Evolutionary conservation across 345 rosid species (phyloP).

Genomic region (Salix caprea): DNA sequence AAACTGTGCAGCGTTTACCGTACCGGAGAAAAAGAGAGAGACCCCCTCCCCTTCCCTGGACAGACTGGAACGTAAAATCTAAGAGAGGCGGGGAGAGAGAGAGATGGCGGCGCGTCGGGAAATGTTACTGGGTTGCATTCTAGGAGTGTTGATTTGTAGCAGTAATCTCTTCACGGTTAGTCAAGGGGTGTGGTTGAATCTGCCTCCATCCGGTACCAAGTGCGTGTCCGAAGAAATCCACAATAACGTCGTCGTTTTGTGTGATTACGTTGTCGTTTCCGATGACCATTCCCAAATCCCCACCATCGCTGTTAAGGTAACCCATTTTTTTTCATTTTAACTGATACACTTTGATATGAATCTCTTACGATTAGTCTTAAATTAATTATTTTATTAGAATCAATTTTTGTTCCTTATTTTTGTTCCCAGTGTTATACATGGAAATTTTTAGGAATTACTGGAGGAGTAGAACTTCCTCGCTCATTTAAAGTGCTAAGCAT

Average conservation of each 20-base stretch:
- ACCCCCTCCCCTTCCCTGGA: too few species aligned
- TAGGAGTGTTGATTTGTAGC: slow-evolving; percentile 6
- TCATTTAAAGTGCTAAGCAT: too few species aligned
- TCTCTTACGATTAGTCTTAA: not conserved
- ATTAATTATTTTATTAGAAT: too few species aligned
- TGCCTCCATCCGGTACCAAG: slow-evolving; percentile 63
- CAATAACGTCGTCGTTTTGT: slow-evolving; percentile 72
- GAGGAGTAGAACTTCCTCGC: too few species aligned
- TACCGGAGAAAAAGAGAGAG: too few species aligned
- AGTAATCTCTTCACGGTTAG: not conserved
- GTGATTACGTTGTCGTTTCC: slow-evolving; percentile 69
- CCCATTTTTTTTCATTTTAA: not conserved
- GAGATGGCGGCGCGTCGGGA: too few species aligned
- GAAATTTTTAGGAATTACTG: too few species aligned
- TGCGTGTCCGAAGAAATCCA: slow-evolving; percentile 91
- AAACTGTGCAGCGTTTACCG: too few species aligned
- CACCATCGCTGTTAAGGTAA: slow-evolving; percentile 70
- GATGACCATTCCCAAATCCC: slow-evolving; percentile 45
- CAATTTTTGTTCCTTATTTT: too few species aligned
- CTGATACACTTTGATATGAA: not conserved
- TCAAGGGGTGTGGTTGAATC: slow-evolving; percentile 68
- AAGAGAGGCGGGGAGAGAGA: too few species aligned
- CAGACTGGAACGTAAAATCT: not conserved
- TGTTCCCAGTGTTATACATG: too few species aligned
- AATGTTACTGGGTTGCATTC: too few species aligned